Evolutionary conservation across 805 yeast genomes (phyloP), one percentile per base, ranked within the genome.

Genomic region (Cephaloascus albidus): DNA sequence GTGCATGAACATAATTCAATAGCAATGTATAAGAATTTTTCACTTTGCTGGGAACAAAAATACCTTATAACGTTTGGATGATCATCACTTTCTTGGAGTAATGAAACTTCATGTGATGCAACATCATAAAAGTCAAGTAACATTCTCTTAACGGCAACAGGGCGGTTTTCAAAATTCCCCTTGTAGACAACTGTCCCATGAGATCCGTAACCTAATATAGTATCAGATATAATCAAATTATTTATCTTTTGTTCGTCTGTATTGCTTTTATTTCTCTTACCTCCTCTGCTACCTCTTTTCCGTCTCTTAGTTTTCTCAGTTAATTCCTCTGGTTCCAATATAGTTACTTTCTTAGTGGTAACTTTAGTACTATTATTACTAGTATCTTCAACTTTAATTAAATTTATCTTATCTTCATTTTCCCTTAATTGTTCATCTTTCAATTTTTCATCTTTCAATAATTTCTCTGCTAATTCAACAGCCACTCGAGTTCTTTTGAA

Each of bases 61-160:
- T 93, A 93, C 40, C 97, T 65, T 4, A 93, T 78, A 18, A 93
- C 97, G 54, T 93, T 93, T 2, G 96, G 93, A 59, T 90, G 97
- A 55, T 88, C 96, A 51, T 93, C 98, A 61, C 95, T 85, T 55
- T 90, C 97, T 43, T 90, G 95, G 27, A 90, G 61, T 12, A 90
- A 59, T 19, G 81, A 73, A 10, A 93, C 94, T 53, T 90, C 98
- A 49, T 86, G 95, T 6, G 87, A 81, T 2, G 97, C 97, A 41
- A 90, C 77, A 52, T 93, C 97, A 58, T 85, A 90, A 53, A 89
- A 93, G 54, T 89, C 96, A 30, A 89, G 70, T 39, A 93, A 65
- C 95, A 93, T 85, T 50, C 97, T 65, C 57, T 93, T 93, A 4
- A 93, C 94, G 0, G 98, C 98, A 4, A 93, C 98, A 1, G 95